phyloP scores from a whole-genome alignment of 1,139 yeast genomes.

The Insectozyma bohioensis region DNA sequence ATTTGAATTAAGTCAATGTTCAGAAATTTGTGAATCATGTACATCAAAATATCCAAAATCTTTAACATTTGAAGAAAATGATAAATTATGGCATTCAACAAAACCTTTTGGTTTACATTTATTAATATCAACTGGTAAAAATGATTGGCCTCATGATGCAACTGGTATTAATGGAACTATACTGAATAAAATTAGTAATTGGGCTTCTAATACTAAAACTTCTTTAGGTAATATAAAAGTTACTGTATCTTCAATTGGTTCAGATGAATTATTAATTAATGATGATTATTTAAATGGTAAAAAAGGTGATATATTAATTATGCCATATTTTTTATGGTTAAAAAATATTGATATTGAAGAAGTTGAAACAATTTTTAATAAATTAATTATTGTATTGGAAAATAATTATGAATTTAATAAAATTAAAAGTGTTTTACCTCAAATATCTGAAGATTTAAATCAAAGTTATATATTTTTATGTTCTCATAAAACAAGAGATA shows the following conservation, averaged over 20 bases:
- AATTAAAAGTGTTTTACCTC: conserved; percentile 8
- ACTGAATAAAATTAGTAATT: conserved; percentile 46
- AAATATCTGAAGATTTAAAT: conserved; percentile 30
- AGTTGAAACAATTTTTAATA: conserved; percentile 45
- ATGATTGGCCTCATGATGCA: conserved; percentile 85
- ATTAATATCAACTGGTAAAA: conserved; percentile 76
- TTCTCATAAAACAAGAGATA: conserved; percentile 88
- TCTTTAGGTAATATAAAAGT: conserved; percentile 41
- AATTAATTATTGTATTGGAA: conserved; percentile 43
- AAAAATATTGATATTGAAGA: conserved; percentile 47
- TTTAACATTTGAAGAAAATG: conserved; percentile 45
- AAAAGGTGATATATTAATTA: conserved; percentile 58
- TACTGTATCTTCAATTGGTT: conserved; percentile 50
- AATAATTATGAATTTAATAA: conserved; percentile 6
- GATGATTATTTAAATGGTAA: conserved; percentile 40
- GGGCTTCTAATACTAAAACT: conserved; percentile 38
- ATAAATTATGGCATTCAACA: conserved; percentile 69
- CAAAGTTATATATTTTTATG: conserved; percentile 71
- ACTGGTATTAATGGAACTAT: conserved; percentile 53
- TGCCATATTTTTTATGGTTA: conserved; percentile 82
- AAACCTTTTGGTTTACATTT: conserved; percentile 69
- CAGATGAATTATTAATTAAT: conserved; percentile 36
- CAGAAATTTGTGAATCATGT: conserved; percentile 52
- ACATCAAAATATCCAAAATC: conserved; percentile 54
- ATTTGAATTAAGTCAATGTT: conserved; percentile 45